phyloP scores from a whole-genome alignment of 495 filamentous ascomycete species.

The Parathielavia appendiculata region DNA sequence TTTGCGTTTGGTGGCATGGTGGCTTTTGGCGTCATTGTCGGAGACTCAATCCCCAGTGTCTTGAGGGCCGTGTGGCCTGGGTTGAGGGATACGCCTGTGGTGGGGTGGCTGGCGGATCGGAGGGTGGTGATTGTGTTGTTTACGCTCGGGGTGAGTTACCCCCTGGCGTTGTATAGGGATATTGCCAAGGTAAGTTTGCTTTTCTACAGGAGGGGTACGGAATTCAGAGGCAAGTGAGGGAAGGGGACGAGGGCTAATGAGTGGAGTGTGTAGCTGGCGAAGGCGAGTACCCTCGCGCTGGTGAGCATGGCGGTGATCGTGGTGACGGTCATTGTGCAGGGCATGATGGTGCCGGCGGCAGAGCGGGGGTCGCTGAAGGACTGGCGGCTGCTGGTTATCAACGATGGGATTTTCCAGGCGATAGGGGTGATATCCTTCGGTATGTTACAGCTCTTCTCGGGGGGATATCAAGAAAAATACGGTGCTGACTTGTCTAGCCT shows the following conservation, averaged over 20 bases:
- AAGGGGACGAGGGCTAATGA: neutral
- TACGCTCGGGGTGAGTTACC: slow-evolving; percentile 81
- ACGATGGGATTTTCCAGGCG: slow-evolving; percentile 85
- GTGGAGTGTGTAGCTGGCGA: slow-evolving; percentile 62
- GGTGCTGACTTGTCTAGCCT: slow-evolving; percentile 52
- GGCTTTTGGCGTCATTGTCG: slow-evolving; percentile 94
- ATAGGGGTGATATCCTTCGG: slow-evolving; percentile 97
- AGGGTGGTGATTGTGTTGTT: slow-evolving; percentile 80
- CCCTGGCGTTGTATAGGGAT: slow-evolving; percentile 86
- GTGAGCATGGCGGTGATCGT: slow-evolving; percentile 89
- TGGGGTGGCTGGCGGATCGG: slow-evolving; percentile 76
- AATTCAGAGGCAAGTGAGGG: neutral
- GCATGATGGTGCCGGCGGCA: slow-evolving; percentile 62
- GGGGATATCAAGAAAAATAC: neutral
- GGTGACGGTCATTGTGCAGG: slow-evolving; percentile 82
- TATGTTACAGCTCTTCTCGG: slow-evolving; percentile 36
- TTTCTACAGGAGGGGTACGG: neutral
- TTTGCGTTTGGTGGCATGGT: slow-evolving; percentile 99
- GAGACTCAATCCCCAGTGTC: slow-evolving; percentile 91
- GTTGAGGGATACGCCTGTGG: slow-evolving; percentile 62
- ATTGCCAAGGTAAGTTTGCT: slow-evolving; percentile 76
- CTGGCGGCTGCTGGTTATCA: slow-evolving; percentile 60
- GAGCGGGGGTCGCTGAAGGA: slow-evolving; percentile 61
- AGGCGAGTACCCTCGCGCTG: slow-evolving; percentile 86
- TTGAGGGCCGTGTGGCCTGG: slow-evolving; percentile 74